Evolutionary conservation across 179 eudicot genomes (phyloP).

Genomic region (Spinacia oleracea): DNA sequence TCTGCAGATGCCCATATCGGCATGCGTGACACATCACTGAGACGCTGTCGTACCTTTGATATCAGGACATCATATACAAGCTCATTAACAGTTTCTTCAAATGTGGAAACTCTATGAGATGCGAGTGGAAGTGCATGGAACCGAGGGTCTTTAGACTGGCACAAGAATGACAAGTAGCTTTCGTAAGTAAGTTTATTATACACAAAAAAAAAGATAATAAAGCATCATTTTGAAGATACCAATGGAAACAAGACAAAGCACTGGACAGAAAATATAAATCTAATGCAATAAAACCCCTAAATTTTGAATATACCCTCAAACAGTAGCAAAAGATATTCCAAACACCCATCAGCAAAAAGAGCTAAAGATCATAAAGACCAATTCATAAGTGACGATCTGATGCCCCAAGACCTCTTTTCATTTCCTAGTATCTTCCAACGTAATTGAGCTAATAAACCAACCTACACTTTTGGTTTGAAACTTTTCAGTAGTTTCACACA

Average conservation of each 20-base stretch:
- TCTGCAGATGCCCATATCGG: conserved; percentile 84
- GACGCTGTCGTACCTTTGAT: conserved; percentile 84
- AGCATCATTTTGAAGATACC: neutral
- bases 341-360: neutral
- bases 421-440: neutral
- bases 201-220: neutral
- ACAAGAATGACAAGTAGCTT: conserved; percentile 23
- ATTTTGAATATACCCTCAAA: neutral
- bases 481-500: neutral
- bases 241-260: neutral
- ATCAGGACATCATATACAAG: conserved; percentile 94
- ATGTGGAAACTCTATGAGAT: conserved; percentile 86
- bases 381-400: neutral
- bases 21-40: conserved; percentile 71
- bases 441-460: conserved; percentile 3
- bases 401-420: neutral
- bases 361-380: neutral
- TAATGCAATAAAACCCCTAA: neutral
- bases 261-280: neutral
- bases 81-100: conserved; percentile 85
- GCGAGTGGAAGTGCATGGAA: conserved; percentile 91
- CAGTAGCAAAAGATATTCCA: neutral
- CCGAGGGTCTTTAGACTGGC: conserved; percentile 96
- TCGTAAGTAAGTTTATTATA: conserved; percentile 7
- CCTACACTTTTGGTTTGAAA: neutral